Percentiles rank a stretch among this genome's conserved stretches.
phyloP scores from a whole-genome alignment of 2,329 filamentous ascomycete genomes.

The Hirsutella rhossiliensis region DNA sequence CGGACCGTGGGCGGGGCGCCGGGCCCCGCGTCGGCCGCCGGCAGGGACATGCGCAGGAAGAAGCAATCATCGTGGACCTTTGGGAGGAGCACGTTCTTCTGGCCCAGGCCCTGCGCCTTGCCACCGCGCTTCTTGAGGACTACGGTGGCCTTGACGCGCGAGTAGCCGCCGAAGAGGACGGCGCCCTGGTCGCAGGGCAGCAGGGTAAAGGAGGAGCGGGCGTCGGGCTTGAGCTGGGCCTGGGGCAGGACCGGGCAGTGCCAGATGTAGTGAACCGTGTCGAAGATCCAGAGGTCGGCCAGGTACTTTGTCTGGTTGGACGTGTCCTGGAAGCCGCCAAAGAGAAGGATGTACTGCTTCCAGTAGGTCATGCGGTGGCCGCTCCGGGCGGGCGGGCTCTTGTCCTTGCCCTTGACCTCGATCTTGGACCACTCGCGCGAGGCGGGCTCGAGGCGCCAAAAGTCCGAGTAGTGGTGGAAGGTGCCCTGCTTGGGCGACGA shows the following conservation, averaged over 20 bases:
- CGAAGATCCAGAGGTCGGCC: conserved; percentile 89
- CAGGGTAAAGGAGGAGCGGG: conserved; percentile 83
- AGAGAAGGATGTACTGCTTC: conserved; percentile 93
- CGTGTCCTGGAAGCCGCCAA: conserved; percentile 95
- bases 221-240: conserved; percentile 76
- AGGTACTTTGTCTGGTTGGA: conserved; percentile 91
- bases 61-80: conserved; percentile 93
- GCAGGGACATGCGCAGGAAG: conserved; percentile 72
- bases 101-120: conserved; percentile 46
- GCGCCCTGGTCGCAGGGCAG: conserved; percentile 84
- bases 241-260: conserved; percentile 62
- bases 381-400: conserved; percentile 71
- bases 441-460: conserved; percentile 81
- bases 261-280: conserved; percentile 81
- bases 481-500: conserved; percentile 94
- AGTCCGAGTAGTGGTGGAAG: conserved; percentile 98
- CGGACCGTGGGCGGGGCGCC: conserved; percentile 60
- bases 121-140: conserved; percentile 46
- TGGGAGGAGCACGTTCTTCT: conserved; percentile 68
- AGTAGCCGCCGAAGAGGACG: conserved; percentile 88
- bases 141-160: conserved; percentile 66
- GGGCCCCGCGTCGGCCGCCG: conserved; percentile 51
- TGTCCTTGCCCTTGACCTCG: conserved; percentile 66
- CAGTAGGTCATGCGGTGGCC: conserved; percentile 94
- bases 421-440: conserved; percentile 84